Conservation (phyloP, 331 rosid genomes). For the Phaseolus coccineus region DNA sequence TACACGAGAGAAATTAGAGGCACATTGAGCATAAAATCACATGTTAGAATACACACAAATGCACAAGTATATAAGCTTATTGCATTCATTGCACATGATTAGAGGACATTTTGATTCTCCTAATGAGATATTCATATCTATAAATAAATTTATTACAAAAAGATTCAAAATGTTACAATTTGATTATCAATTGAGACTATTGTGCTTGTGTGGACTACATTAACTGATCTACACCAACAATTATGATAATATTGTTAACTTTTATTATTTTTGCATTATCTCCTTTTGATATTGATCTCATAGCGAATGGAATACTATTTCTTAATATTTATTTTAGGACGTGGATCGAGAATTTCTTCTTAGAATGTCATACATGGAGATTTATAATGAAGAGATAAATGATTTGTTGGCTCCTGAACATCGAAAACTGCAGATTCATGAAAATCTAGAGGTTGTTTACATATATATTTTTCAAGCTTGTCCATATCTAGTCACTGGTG, state of each 20-base stretch:
- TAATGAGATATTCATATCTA: too few species aligned
- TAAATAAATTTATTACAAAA: too few species aligned
- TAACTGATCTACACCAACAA: too few species aligned
- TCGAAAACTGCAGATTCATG: slow-evolving; percentile 95
- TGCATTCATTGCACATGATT: too few species aligned
- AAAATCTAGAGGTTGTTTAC: slow-evolving; percentile 76
- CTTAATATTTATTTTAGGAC: slow-evolving; percentile 55
- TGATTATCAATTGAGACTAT: too few species aligned
- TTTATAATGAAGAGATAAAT: slow-evolving; percentile 92
- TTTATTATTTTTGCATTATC: neutral
- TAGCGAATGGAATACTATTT: neutral
- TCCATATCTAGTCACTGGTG: neutral
- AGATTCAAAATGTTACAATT: too few species aligned
- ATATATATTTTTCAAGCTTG: neutral
- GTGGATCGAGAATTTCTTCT: slow-evolving; percentile 90
- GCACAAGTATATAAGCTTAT: too few species aligned
- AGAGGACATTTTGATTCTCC: too few species aligned
- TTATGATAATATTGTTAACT: neutral
- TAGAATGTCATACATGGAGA: slow-evolving; percentile 99
- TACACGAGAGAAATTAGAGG: too few species aligned
- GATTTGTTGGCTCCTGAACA: slow-evolving; percentile 96
- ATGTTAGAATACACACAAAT: too few species aligned
- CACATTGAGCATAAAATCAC: too few species aligned
- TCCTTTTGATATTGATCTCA: slow-evolving; percentile 9
- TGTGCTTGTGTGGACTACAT: too few species aligned